Percentiles rank a stretch among this genome's conserved stretches.
Conservation (phyloP, 2,329 filamentous ascomycete genomes). For the Ophiostoma novo-ulmi region DNA sequence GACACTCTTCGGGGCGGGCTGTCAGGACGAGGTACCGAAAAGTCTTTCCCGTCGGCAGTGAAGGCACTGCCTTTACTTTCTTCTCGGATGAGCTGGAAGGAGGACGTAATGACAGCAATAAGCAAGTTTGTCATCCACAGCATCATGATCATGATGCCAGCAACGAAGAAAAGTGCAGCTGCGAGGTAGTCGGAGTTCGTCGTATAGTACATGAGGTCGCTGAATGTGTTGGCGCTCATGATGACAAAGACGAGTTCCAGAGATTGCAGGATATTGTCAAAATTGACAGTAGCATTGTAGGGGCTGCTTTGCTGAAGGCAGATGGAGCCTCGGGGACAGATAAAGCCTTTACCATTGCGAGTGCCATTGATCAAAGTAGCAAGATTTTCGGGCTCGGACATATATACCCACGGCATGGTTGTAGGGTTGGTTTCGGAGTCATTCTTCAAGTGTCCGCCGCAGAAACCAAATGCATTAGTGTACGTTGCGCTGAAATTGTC, state of each 20-base stretch:
- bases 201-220: constrained; percentile 89
- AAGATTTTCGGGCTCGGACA: constrained; percentile 36
- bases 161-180: constrained; percentile 70
- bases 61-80: constrained; percentile 94
- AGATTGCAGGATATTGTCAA: constrained; percentile 90
- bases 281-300: constrained; percentile 79
- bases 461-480: constrained; percentile 67
- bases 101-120: constrained; percentile 96
- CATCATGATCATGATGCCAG: constrained; percentile 81
- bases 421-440: constrained; percentile 45
- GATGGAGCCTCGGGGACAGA: constrained; percentile 77
- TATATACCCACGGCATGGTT: constrained; percentile 59
- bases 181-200: constrained; percentile 87
- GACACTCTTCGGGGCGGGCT: constrained; percentile 40
- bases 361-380: constrained; percentile 48
- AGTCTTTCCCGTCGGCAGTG: constrained; percentile 61
- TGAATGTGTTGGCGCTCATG: constrained; percentile 97
- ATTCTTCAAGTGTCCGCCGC: constrained; percentile 72
- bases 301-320: constrained; percentile 78
- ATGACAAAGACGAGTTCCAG: constrained; percentile 94
- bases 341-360: constrained; percentile 67
- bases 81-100: constrained; percentile 96
- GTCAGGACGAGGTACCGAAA: constrained; percentile 37
- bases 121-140: constrained; percentile 92
- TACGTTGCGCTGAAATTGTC: constrained; percentile 52